Percentiles rank a stretch among this genome's conserved stretches.
phyloP scores from a whole-genome alignment of 2,329 filamentous ascomycete genomes.

The Blastomyces emzantsi region DNA sequence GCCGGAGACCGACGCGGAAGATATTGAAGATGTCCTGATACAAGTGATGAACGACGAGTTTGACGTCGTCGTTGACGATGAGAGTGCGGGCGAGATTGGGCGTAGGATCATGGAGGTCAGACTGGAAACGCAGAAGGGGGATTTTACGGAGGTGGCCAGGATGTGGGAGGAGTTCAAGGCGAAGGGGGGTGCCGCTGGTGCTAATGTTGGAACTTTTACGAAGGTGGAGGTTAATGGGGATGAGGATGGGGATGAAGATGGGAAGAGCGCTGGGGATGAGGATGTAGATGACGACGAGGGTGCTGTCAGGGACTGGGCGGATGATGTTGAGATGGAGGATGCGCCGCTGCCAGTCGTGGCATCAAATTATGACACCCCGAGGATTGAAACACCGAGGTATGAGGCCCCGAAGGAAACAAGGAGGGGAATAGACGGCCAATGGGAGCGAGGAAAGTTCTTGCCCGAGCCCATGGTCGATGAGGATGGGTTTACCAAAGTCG shows the following conservation, averaged over 20 bases:
- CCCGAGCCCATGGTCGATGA: conserved; percentile 64
- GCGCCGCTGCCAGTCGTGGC: conserved; percentile 46
- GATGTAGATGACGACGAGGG: conserved; percentile 48
- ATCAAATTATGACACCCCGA: background rate
- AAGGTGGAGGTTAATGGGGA: conserved; percentile 25
- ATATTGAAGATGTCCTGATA: conserved; percentile 74
- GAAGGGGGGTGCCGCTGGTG: conserved; percentile 27
- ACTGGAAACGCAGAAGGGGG: conserved; percentile 54
- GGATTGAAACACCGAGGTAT: background rate
- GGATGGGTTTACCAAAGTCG: conserved; percentile 70
- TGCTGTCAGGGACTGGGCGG: conserved; percentile 46
- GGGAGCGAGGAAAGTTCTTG: conserved; percentile 42
- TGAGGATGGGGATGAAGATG: conserved; percentile 40
- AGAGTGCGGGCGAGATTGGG: conserved; percentile 67
- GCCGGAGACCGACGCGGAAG: conserved; percentile 60
- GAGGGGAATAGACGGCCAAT: background rate
- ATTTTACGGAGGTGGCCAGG: conserved; percentile 55
- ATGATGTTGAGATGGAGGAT: conserved; percentile 57
- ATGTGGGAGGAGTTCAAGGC: conserved; percentile 44
- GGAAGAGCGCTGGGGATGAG: conserved; percentile 33
- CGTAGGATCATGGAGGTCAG: conserved; percentile 60
- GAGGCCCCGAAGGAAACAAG: background rate
- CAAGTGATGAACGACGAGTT: conserved; percentile 96
- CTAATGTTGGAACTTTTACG: conserved; percentile 42
- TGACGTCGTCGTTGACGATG: conserved; percentile 85